Conservation (phyloP, 257 asterid species). For the Petrea volubilis region DNA sequence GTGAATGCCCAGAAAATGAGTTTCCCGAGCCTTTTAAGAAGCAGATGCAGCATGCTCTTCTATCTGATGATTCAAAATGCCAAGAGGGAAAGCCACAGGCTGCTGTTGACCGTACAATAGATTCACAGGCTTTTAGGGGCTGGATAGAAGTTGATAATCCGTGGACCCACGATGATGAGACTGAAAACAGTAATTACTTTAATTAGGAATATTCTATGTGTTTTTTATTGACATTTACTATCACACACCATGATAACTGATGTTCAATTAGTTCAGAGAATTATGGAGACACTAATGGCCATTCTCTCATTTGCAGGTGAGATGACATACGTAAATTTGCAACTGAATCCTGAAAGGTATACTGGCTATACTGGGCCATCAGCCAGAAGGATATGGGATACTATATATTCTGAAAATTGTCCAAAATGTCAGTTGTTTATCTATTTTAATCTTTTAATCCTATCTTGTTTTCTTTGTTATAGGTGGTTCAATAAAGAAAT, state of each 20-base stretch:
- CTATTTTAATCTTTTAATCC: conserved; percentile 2
- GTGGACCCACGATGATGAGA: conserved; percentile 93
- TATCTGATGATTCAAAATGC: conserved; percentile 79
- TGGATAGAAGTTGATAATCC: conserved; percentile 94
- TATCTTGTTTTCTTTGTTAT: neutral
- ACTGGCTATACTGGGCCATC: conserved; percentile 94
- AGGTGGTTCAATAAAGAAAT: neutral
- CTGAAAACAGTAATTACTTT: conserved; percentile 71
- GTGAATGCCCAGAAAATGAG: conserved; percentile 92
- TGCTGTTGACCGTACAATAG: conserved; percentile 88
- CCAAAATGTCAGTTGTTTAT: conserved; percentile 70
- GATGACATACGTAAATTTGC: conserved; percentile 94
- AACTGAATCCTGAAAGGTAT: conserved; percentile 84
- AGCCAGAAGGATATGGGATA: conserved; percentile 96
- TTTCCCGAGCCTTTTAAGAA: conserved; percentile 82
- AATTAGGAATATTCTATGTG: conserved; percentile 11
- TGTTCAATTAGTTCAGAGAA: conserved; percentile 7
- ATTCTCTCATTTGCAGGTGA: conserved; percentile 55
- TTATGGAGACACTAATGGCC: conserved; percentile 16
- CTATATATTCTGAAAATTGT: conserved; percentile 85
- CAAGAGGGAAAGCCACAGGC: conserved; percentile 94
- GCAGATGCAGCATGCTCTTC: conserved; percentile 38
- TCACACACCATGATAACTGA: neutral
- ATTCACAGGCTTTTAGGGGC: conserved; percentile 83
- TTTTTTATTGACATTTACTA: neutral